phyloP scores from a whole-genome alignment of 208 protist species.

The Leishmania tropica region DNA sequence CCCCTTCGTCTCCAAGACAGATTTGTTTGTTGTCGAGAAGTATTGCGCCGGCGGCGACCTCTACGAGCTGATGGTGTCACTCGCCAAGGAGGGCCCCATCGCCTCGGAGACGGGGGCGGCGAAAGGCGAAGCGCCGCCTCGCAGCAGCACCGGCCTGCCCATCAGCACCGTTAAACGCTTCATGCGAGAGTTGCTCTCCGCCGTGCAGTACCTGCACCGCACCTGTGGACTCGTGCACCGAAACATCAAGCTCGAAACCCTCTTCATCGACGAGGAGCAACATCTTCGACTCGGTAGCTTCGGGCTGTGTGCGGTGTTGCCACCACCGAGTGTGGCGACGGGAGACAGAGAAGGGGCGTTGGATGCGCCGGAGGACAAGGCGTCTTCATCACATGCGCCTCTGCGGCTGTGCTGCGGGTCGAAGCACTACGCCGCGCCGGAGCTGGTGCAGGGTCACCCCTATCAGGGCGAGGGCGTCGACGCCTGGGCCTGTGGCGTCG shows the following conservation, averaged over 20 bases:
- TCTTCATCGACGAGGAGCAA: constrained; percentile 56
- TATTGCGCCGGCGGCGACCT: constrained; percentile 68
- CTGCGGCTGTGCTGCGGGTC: constrained; percentile 82
- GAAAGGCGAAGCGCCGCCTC: not conserved
- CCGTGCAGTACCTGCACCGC: constrained; percentile 58
- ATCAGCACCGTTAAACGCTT: constrained; percentile 38
- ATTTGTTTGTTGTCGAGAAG: constrained; percentile 63
- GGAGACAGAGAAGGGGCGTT: not conserved
- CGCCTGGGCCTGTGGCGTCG: constrained; percentile 95
- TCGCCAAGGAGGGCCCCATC: constrained; percentile 4
- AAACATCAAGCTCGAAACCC: constrained; percentile 79
- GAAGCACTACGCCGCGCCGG: constrained; percentile 91
- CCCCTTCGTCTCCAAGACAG: constrained; percentile 53
- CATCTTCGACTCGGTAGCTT: constrained; percentile 61
- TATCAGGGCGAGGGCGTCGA: constrained; percentile 94
- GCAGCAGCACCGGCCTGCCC: constrained; percentile 16
- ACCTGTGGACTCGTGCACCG: constrained; percentile 66
- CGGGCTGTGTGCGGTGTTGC: constrained; percentile 58
- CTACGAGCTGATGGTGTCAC: constrained; percentile 44
- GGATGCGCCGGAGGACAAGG: not conserved
- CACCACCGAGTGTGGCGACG: not conserved
- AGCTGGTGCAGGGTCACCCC: constrained; percentile 82
- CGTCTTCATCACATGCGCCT: constrained; percentile 16
- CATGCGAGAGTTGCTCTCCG: constrained; percentile 54
- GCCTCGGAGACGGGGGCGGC: not conserved